A percentile compares a stretch with the other conserved stretches of the same genome.
Evolutionary conservation across 2,329 filamentous ascomycete genomes (phyloP).

Genomic region (Cyanodermella asteris): DNA sequence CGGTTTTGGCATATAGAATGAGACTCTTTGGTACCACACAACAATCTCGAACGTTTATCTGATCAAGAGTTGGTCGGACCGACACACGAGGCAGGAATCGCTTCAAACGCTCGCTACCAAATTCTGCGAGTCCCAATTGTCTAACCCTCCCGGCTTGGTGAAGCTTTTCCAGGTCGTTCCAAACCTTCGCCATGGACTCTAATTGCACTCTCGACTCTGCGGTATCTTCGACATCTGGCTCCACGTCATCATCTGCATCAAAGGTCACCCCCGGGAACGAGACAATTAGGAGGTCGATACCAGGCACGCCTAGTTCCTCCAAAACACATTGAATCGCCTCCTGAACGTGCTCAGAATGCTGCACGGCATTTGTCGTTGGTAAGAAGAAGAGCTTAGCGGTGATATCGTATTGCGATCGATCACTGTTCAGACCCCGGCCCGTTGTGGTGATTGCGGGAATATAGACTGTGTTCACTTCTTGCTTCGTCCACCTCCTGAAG

Average conservation of each 20-base stretch:
- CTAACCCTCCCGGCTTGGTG: conserved; percentile 48
- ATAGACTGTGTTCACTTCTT: conserved; percentile 39
- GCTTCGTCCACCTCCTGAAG: conserved; percentile 45
- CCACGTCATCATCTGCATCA: conserved; percentile 74
- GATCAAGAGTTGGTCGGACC: conserved; percentile 63
- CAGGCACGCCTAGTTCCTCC: conserved; percentile 52
- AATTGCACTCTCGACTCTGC: conserved; percentile 30
- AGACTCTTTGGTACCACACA: conserved; percentile 85
- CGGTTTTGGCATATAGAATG: conserved; percentile 59
- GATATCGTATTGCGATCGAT: conserved; percentile 70
- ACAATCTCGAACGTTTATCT: conserved; percentile 91
- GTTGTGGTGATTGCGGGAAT: conserved; percentile 60
- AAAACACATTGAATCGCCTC: conserved; percentile 64
- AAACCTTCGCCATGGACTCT: conserved; percentile 44
- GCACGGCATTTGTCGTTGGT: conserved; percentile 40
- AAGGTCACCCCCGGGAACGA: conserved; percentile 89
- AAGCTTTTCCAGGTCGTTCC: conserved; percentile 47
- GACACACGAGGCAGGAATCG: conserved; percentile 50
- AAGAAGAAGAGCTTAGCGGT: conserved; percentile 92
- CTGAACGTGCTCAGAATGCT: conserved; percentile 46
- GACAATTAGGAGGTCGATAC: conserved; percentile 71
- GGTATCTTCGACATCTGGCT: conserved; percentile 36
- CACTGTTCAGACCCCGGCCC: conserved; percentile 52
- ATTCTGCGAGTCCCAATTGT: conserved; percentile 72
- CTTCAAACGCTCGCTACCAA: conserved; percentile 63